Evolutionary conservation across 2,329 filamentous ascomycete genomes (phyloP), one percentile per base, ranked within the genome.

Genomic region (Beauveria medogensis): DNA sequence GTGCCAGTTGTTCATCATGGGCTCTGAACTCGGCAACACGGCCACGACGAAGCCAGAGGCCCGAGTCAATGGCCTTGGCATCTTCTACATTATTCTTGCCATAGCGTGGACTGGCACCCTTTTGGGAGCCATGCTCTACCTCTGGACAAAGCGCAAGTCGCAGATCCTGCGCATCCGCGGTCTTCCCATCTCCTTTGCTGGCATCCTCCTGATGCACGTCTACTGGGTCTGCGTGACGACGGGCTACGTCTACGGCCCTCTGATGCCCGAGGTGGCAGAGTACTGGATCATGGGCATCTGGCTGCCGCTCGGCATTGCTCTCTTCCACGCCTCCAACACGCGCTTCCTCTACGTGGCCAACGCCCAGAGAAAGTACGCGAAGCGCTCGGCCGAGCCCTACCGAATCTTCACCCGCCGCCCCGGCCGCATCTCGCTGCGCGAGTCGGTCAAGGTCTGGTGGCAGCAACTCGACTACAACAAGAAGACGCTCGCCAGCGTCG

Each of bases 251-350:
- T 71, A 76, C 57, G 73, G 72, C 2, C 70, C 75, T 2, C 63
- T 78, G 2, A 71, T 74, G 56, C 81, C 83, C 0, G 82, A 82
- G 57, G 73, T 78, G 22, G 75, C 76, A 18, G 82, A 87, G 70
- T 89, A 79, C 69, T 89, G 85, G 83, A 78, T 86, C 70, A 89
- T 89, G 86, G 80, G 82, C 63, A 76, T 84, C 60, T 86, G 83
- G 69, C 74, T 88, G 3, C 86, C 86, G 12, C 80, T 84, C 53
- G 85, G 86, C 26, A 83, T 89, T 59, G 85, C 83, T 8, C 72
- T 89, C 5, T 88, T 88, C 68, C 85, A 88, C 67, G 85, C 83
- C 24, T 81, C 82, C 63, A 86, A 87, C 68, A 80, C 77, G 66
- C 82, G 83, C 60, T 83, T 88, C 58, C 77, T 86, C 20, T 75